These are phyloP conservation scores for Boletus tomentosulus DNA, from an alignment of 768 basidiomycete genomes.

Conservation along the genomic window DNA sequence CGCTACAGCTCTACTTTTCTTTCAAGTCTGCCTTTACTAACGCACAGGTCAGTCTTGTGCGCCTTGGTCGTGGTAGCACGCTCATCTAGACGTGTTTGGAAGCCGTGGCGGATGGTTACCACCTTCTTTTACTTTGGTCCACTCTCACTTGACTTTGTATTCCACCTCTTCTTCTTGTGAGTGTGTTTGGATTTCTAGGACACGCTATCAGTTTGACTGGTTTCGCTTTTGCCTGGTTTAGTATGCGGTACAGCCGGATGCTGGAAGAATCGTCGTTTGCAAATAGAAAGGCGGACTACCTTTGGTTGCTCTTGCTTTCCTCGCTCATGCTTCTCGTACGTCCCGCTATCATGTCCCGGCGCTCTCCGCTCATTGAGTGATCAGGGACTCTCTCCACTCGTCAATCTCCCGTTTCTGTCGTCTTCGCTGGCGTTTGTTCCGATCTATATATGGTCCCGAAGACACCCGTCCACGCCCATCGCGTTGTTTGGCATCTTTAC, in stretches of 20 bases:
- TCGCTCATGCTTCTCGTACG: conserved; percentile 81
- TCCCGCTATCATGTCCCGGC: not conserved
- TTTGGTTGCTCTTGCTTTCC: conserved; percentile 88
- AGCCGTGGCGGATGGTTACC: conserved; percentile 87
- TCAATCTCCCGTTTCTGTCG: conserved; percentile 91
- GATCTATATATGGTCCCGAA: conserved; percentile 94
- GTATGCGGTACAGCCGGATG: conserved; percentile 96
- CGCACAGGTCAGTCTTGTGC: conserved; percentile 47
- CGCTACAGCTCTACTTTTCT: conserved; percentile 90
- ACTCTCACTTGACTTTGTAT: conserved; percentile 89
- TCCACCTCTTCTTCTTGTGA: conserved; percentile 98
- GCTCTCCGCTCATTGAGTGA: not conserved
- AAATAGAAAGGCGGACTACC: conserved; percentile 88
- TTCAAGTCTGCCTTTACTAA: conserved; percentile 81
- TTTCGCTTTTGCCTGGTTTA: conserved; percentile 25
- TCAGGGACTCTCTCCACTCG: conserved; percentile 77
- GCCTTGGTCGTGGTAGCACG: conserved; percentile 1
- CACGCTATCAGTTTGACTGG: not conserved
- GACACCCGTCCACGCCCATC: conserved; percentile 93
- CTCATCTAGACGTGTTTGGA: conserved; percentile 9
- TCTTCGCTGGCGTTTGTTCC: conserved; percentile 91
- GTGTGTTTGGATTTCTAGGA: conserved; percentile 27
- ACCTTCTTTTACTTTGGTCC: conserved; percentile 97
- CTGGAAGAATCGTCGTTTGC: conserved; percentile 96
- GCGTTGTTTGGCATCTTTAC: conserved; percentile 93